Base-by-base conservation (phyloP, 441 rosid genomes). In the Aquilaria agallochum region DNA sequence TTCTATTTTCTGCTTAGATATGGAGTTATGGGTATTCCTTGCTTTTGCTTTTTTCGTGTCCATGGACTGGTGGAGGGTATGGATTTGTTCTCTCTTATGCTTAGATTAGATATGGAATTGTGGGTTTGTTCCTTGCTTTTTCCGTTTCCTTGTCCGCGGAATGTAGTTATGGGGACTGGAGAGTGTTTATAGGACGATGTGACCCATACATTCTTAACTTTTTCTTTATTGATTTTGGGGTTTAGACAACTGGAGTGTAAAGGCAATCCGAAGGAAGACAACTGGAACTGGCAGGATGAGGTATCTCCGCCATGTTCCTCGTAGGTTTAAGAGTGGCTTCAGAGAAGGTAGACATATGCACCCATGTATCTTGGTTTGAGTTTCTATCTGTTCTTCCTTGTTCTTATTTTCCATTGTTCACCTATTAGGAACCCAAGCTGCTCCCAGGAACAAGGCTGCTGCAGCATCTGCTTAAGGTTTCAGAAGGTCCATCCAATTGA, bases 201-300 rank as follows among this genome's bases (percentile, higher is more conserved):
- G 45, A 20, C 27, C 27, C 27, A 40, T 40, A 7, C 9, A 5
- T 40, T 40, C 10, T 40, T 8, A 6, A 8, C 45, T 40, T 10
- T 40, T 55, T 34, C 11, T 5, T 20, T 20, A 20, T 20, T 20
- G 27, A 20, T 53, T 11, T 42, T 51, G 46, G 33, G 42, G 3
- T 49, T 55, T 54, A 77, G 80, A 75, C 65, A 75, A 79, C 63
- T 77, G 82, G 79, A 79, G 76, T 59, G 72, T 67, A 58, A 78
- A 78, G 73, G 83, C 81, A 4, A 76, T 74, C 73, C 65, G 78
- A 53, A 76, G 82, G 67, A 74, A 82, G 82, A 79, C 82, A 3
- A 75, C 74, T 0, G 84, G 80, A 50, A 82, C 78, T 1, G 79
- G 77, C 9, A 73, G 80, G 69, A 83, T 83, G 80, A 78, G 76